Conservation (phyloP, 164 flowering plant species). For the Buxus sempervirens region DNA sequence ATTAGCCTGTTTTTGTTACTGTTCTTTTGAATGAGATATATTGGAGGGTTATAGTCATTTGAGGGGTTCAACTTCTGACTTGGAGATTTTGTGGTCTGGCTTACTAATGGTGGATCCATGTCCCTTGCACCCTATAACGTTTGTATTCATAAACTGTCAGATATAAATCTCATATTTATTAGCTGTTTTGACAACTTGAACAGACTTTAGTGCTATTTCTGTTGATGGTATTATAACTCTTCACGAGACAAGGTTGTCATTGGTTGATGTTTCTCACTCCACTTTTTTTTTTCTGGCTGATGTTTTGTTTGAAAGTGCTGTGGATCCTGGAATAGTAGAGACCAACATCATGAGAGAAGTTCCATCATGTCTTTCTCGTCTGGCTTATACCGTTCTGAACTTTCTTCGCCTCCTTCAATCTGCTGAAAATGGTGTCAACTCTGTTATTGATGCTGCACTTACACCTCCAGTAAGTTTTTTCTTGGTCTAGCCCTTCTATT, state of each 20-base stretch:
- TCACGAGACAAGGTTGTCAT: background rate
- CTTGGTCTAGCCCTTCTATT: background rate
- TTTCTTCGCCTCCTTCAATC: constrained; percentile 60
- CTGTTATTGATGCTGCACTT: constrained; percentile 85
- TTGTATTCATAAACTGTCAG: background rate
- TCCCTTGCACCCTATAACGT: background rate
- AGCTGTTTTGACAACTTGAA: background rate
- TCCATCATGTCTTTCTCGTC: constrained; percentile 42
- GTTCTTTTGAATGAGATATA: no score
- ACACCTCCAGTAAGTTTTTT: constrained; percentile 67
- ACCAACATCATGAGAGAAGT: constrained; percentile 87
- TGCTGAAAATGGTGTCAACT: constrained; percentile 53
- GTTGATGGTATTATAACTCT: background rate
- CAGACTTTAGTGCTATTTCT: background rate
- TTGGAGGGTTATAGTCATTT: background rate
- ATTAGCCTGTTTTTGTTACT: no score
- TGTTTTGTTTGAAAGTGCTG: constrained; percentile 50
- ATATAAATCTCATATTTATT: background rate
- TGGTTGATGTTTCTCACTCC: background rate
- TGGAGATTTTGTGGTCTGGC: background rate
- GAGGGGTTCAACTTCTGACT: background rate
- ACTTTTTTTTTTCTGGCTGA: background rate
- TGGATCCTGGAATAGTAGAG: constrained; percentile 78
- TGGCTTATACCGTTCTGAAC: constrained; percentile 47
- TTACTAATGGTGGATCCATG: background rate